Conservation (phyloP, 768 basidiomycete genomes). For the Mycena alexandri region DNA sequence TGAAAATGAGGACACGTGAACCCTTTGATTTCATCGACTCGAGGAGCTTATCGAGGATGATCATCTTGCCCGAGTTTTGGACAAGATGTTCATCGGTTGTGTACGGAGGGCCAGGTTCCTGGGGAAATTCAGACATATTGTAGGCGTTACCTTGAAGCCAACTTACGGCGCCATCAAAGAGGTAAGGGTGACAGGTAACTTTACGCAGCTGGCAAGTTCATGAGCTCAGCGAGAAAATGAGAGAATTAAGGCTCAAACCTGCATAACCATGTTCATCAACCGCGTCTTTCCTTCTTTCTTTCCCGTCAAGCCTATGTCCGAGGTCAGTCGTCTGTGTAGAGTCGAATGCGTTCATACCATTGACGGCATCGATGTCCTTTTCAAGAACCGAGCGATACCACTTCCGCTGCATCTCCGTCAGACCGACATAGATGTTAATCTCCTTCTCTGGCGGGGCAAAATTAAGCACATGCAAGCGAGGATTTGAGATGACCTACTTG, state of each 20-base stretch:
- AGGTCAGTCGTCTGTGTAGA: neutral
- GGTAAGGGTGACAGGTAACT: constrained; percentile 92
- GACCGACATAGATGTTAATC: constrained; percentile 97
- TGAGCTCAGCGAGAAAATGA: neutral
- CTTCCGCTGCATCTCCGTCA: constrained; percentile 97
- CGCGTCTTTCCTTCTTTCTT: constrained; percentile 99
- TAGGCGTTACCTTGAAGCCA: neutral
- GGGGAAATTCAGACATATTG: neutral
- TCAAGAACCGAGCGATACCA: constrained; percentile 97
- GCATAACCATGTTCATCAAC: constrained; percentile 99
- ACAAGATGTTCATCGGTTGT: constrained; percentile 98
- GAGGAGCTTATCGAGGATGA: constrained; percentile 95
- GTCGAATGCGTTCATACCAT: constrained; percentile 64
- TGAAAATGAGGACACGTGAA: constrained; percentile 97
- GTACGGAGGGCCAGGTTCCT: constrained; percentile 98
- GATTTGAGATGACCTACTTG: constrained; percentile 65
- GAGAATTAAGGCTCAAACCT: constrained; percentile 62
- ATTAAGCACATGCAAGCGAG: constrained; percentile 10
- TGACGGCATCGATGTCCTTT: constrained; percentile 99
- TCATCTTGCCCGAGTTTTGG: constrained; percentile 96
- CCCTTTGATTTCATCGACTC: constrained; percentile 90
- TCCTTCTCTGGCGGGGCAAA: constrained; percentile 80
- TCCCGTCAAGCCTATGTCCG: constrained; percentile 79
- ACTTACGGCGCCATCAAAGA: constrained; percentile 91
- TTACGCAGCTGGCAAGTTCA: constrained; percentile 68